Percentiles rank a stretch among this genome's conserved stretches.
phyloP scores from a whole-genome alignment of 257 asterid species.

The Solanum tarijense region DNA sequence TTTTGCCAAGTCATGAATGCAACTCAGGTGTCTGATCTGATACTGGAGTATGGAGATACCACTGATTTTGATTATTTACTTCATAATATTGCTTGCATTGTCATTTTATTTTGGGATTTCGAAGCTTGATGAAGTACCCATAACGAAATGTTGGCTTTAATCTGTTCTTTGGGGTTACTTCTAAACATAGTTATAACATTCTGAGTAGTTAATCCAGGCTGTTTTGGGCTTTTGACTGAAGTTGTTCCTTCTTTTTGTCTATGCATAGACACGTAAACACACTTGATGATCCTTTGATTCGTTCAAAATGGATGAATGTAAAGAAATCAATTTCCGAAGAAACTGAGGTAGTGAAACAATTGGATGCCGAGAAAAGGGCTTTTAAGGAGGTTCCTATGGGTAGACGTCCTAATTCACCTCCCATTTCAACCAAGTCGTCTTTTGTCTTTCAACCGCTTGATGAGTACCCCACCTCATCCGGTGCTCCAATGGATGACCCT shows the following conservation, averaged over 20 bases:
- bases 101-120: not conserved
- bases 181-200: not conserved
- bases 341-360: slow-evolving; percentile 90
- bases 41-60: not conserved
- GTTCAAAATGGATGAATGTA: slow-evolving; percentile 88
- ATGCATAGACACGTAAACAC: slow-evolving; percentile 65
- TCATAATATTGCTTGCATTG: not conserved
- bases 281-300: slow-evolving; percentile 76
- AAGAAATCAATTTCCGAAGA: slow-evolving; percentile 90
- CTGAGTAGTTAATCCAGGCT: not conserved
- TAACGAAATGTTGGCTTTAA: not conserved
- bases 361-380: slow-evolving; percentile 84
- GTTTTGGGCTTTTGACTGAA: not conserved
- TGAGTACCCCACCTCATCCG: slow-evolving; percentile 85
- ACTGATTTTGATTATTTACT: not conserved
- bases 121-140: not conserved
- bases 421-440: slow-evolving; percentile 76
- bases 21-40: not conserved
- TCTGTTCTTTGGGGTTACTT: not conserved
- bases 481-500: slow-evolving; percentile 89
- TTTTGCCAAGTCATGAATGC: not conserved
- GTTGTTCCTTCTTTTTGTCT: not conserved
- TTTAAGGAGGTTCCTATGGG: slow-evolving; percentile 72
- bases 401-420: slow-evolving; percentile 82
- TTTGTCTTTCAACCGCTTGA: slow-evolving; percentile 89